Conservation (phyloP, 1,139 yeast genomes). For the Diutina siamensis region DNA sequence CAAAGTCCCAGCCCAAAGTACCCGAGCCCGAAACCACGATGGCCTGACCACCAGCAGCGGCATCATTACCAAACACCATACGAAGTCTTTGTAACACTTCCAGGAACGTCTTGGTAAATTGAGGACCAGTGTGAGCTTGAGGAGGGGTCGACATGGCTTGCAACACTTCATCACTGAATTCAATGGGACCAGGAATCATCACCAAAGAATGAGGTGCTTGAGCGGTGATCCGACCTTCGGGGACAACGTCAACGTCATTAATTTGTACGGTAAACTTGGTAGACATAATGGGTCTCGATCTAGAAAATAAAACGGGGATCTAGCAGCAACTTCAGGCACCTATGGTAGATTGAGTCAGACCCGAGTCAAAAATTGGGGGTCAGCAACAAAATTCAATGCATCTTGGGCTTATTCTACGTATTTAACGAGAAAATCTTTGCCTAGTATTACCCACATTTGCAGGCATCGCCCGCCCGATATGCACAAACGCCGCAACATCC, state of each 20-base stretch:
- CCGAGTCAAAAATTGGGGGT: neutral
- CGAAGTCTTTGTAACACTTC: conserved; percentile 6
- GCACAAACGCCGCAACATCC: neutral
- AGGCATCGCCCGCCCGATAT: neutral
- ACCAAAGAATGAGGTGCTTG: conserved; percentile 6
- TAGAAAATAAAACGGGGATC: neutral
- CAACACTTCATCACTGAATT: conserved; percentile 7
- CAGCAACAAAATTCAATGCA: neutral
- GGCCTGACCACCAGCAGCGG: conserved; percentile 6
- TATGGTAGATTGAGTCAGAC: neutral
- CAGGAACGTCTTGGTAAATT: conserved; percentile 4
- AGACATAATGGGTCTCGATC: neutral
- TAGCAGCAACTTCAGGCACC: neutral
- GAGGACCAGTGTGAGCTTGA: conserved; percentile 6
- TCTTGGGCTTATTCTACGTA: neutral
- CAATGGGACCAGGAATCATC: conserved; percentile 7
- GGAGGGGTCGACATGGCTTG: conserved; percentile 6
- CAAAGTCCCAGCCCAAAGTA: conserved; percentile 7
- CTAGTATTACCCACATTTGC: neutral
- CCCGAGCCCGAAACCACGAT: conserved; percentile 6
- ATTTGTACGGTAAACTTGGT: neutral
- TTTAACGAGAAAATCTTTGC: neutral
- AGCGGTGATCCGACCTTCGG: neutral
- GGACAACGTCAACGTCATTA: neutral
- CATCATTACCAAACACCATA: conserved; percentile 6